Evolutionary conservation across 495 filamentous ascomycete genomes (phyloP), one percentile per base, ranked within the genome.

Genomic region (Penicillium manginii): DNA sequence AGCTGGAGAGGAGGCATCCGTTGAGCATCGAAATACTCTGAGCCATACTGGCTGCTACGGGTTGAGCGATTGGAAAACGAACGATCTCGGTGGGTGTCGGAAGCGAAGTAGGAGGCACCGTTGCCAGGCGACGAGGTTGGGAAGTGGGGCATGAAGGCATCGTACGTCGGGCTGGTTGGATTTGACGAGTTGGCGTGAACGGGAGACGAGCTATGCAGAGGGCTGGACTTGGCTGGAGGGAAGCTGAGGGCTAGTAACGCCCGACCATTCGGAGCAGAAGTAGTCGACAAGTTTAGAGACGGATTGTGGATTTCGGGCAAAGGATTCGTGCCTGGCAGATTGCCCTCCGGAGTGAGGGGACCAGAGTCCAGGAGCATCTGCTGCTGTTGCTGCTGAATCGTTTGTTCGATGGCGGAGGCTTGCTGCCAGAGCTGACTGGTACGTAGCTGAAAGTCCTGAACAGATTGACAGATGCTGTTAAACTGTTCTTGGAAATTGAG

Each of bases 341-440:
- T 75, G 17, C 77, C 79, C 58, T 83, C 81, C 21, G 79, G 81
- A 21, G 79, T 80, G 21, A 80, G 64, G 18, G 76, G 73, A 35
- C 73, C 79, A 43, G 76, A 70, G 15, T 79, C 80, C 57, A 77
- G 55, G 48, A 80, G 73, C 68, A 74, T 72, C 33, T 74, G 69
- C 57, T 78, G 80, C 59, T 74, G 69, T 51, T 78, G 75, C 54
- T 75, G 72, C 31, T 80, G 74, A 47, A 80, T 77, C 2, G 76
- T 73, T 54, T 78, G 75, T 57, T 81, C 78, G 22, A 82, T 71
- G 5, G 73, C 67, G 18, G 74, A 71, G 37, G 74, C 74, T 62
- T 84, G 79, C 37, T 82, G 78, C 75, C 74, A 78, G 23, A 76
- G 62, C 57, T 82, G 77, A 64, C 71, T 77, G 12, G 75, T 81